A percentile compares a stretch with the other conserved stretches of the same genome.
phyloP scores from a whole-genome alignment of 139 green algal genomes.

The Coelastrella sp. region DNA sequence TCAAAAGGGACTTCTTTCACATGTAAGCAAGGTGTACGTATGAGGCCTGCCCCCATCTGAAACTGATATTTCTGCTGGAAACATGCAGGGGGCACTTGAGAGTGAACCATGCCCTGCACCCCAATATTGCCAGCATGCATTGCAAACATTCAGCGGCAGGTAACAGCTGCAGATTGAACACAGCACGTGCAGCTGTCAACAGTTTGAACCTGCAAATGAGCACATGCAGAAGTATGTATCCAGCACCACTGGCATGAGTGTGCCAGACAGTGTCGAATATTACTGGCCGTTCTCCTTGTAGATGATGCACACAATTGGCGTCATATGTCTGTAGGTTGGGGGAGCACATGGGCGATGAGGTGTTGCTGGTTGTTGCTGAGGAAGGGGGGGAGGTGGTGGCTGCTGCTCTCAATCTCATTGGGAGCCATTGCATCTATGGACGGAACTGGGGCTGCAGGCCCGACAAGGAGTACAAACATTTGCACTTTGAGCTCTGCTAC shows the following conservation, averaged over 20 bases:
- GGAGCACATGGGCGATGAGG: slow-evolving; percentile 53
- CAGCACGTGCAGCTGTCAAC: no score
- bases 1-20: slow-evolving; percentile 91
- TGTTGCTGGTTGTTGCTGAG: slow-evolving; percentile 89
- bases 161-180: no score
- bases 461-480: slow-evolving; percentile 60
- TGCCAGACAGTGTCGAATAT: no score
- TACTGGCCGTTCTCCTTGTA: no score
- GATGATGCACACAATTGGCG: not conserved
- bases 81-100: no score
- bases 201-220: not conserved
- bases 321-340: slow-evolving; percentile 20
- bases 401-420: slow-evolving; percentile 91
- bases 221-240: no score
- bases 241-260: no score
- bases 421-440: slow-evolving; percentile 86
- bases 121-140: not conserved
- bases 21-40: slow-evolving; percentile 52
- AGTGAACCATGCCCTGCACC: not conserved
- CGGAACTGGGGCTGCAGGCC: slow-evolving; percentile 90
- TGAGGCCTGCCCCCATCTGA: not conserved
- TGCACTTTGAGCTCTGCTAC: slow-evolving; percentile 97
- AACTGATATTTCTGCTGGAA: no score
- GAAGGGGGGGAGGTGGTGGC: slow-evolving; percentile 71
- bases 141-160: no score